A percentile compares a stretch with the other conserved stretches of the same genome.
phyloP scores from a whole-genome alignment of 768 basidiomycete species.

The Fomitopsis pulvina region DNA sequence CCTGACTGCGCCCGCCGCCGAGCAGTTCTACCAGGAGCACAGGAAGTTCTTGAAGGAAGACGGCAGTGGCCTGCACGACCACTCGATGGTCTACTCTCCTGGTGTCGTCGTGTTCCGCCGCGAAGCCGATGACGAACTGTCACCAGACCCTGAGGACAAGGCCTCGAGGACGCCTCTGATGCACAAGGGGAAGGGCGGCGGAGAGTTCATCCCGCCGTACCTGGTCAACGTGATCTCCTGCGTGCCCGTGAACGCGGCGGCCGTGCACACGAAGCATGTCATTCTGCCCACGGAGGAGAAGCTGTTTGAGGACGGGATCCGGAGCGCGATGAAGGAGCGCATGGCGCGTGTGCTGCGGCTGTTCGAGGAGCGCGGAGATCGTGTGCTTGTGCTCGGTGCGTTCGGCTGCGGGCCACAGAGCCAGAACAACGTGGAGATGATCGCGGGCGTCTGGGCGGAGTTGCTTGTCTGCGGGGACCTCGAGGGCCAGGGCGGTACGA shows the following conservation, averaged over 20 bases:
- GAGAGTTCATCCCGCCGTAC: constrained; percentile 31
- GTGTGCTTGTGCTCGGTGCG: constrained; percentile 34
- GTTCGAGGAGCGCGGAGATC: constrained; percentile 35
- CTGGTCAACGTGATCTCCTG: constrained; percentile 33
- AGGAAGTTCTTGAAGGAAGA: constrained; percentile 26
- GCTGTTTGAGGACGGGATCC: constrained; percentile 33
- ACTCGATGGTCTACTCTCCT: constrained; percentile 42
- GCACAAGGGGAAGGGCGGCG: constrained; percentile 13
- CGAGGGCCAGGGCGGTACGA: constrained; percentile 15
- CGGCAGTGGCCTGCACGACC: constrained; percentile 38
- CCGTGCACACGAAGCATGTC: constrained; percentile 31
- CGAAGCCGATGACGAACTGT: constrained; percentile 20
- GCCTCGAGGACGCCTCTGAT: background rate
- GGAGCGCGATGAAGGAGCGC: constrained; percentile 38
- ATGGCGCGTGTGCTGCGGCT: constrained; percentile 41
- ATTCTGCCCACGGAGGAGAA: constrained; percentile 28
- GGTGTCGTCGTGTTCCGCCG: constrained; percentile 36
- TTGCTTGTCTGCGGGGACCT: constrained; percentile 30
- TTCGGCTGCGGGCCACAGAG: constrained; percentile 38
- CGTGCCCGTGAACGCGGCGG: constrained; percentile 37
- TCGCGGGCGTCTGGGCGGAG: constrained; percentile 41
- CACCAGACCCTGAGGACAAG: constrained; percentile 9
- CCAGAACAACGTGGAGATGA: constrained; percentile 34
- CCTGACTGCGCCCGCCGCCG: constrained; percentile 26
- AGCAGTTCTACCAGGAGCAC: constrained; percentile 36